These are phyloP conservation scores for Nemania diffusa DNA, from an alignment of 2,329 filamentous ascomycete genomes.

Conservation along the genomic window DNA sequence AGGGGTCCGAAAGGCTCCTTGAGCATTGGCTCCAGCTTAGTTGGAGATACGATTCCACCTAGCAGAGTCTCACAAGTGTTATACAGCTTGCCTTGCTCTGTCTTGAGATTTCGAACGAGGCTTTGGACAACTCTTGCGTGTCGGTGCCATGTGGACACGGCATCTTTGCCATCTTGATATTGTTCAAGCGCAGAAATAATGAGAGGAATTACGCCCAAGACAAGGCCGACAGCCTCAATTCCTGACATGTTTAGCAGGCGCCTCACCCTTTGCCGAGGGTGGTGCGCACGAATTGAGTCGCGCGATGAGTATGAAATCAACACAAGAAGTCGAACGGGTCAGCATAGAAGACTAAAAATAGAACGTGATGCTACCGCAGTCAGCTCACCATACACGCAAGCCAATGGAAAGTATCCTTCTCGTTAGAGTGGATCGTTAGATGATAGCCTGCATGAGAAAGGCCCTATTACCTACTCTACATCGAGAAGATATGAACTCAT, in stretches of 20 bases:
- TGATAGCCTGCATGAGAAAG: neutral
- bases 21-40: slow-evolving; percentile 16
- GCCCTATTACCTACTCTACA: no score
- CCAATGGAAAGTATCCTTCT: neutral
- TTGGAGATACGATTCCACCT: slow-evolving; percentile 10
- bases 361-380: neutral
- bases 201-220: slow-evolving; percentile 11
- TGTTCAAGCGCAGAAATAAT: slow-evolving; percentile 23
- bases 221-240: slow-evolving; percentile 19
- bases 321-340: neutral
- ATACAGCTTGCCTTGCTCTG: slow-evolving; percentile 19
- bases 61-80: slow-evolving; percentile 23
- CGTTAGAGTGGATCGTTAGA: neutral
- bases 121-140: slow-evolving; percentile 15
- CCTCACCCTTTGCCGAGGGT: neutral
- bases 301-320: neutral
- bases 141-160: slow-evolving; percentile 15
- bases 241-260: slow-evolving; percentile 17
- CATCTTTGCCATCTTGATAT: slow-evolving; percentile 8
- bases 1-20: slow-evolving; percentile 9
- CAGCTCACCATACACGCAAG: neutral
- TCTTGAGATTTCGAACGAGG: slow-evolving; percentile 17
- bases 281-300: neutral
- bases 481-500: no score
- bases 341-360: neutral